Evolutionary conservation across 352 stramenopile genomes (phyloP).

Genomic region (Globisporangium perplexum): DNA sequence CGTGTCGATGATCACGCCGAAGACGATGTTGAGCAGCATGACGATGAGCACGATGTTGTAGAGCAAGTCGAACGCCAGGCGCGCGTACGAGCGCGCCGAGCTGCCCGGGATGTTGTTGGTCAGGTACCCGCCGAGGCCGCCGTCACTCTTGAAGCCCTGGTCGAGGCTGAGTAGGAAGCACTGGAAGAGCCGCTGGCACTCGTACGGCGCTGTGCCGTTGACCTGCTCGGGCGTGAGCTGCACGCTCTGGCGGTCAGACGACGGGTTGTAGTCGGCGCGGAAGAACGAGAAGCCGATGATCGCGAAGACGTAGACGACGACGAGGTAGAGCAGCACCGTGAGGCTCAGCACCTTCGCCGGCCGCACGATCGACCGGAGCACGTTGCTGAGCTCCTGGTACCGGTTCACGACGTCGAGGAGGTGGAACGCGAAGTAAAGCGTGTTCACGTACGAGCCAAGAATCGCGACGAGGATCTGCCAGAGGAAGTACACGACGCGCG

Average conservation of each 20-base stretch:
- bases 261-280: conserved; percentile 49
- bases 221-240: conserved; percentile 26
- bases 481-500: conserved; percentile 53
- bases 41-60: conserved; percentile 73
- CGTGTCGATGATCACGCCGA: conserved; percentile 78
- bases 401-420: conserved; percentile 71
- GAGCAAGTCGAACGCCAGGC: conserved; percentile 52
- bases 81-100: conserved; percentile 35
- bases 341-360: conserved; percentile 52
- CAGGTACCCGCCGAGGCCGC: conserved; percentile 54
- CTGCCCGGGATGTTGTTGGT: conserved; percentile 26
- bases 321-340: conserved; percentile 62
- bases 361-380: conserved; percentile 53
- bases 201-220: conserved; percentile 33
- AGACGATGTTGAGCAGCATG: conserved; percentile 72
- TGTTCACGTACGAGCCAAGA: conserved; percentile 58
- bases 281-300: conserved; percentile 75
- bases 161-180: conserved; percentile 71
- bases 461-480: conserved; percentile 54
- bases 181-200: conserved; percentile 63
- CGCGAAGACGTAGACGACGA: conserved; percentile 71
- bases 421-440: conserved; percentile 75
- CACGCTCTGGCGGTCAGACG: background rate
- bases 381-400: conserved; percentile 72
- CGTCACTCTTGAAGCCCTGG: conserved; percentile 63